Percentiles rank a stretch among this genome's conserved stretches.
These are phyloP conservation scores for Mycena kentingensis DNA, from an alignment of 768 basidiomycete genomes.

Conservation along the genomic window DNA sequence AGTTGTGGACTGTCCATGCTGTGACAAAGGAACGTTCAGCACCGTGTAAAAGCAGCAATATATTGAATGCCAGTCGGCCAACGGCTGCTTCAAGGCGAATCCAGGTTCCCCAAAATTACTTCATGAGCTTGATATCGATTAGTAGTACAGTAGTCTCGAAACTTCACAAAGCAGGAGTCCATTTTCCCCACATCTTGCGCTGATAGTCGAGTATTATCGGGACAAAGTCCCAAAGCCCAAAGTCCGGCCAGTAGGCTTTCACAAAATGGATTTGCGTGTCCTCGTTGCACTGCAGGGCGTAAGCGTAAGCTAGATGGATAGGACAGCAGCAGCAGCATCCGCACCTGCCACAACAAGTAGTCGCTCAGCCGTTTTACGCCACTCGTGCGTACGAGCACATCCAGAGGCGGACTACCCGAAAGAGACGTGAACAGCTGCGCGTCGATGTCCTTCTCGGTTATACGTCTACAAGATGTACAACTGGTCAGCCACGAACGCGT, in stretches of 20 bases:
- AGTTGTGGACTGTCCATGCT: too few species aligned
- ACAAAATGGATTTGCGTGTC: slow-evolving; percentile 87
- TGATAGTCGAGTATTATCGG: slow-evolving; percentile 91
- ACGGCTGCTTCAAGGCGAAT: too few species aligned
- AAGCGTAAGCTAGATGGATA: slow-evolving; percentile 1
- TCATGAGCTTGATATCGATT: too few species aligned
- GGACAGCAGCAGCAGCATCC: too few species aligned
- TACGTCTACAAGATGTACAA: slow-evolving; percentile 16
- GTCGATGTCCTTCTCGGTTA: slow-evolving; percentile 72
- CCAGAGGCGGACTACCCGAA: slow-evolving; percentile 75
- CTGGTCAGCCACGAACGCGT: background rate
- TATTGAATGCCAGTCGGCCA: too few species aligned
- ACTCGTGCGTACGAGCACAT: slow-evolving; percentile 88
- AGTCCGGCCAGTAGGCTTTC: slow-evolving; percentile 89
- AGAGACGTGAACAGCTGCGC: slow-evolving; percentile 64
- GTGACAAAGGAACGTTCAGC: too few species aligned
- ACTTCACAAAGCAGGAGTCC: too few species aligned
- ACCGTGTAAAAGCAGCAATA: too few species aligned
- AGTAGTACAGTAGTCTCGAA: too few species aligned
- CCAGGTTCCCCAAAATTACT: too few species aligned
- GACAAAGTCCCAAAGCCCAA: slow-evolving; percentile 82
- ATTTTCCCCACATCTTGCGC: slow-evolving; percentile 60
- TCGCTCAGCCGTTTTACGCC: slow-evolving; percentile 89
- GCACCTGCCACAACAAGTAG: slow-evolving; percentile 94
- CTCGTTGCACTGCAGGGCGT: slow-evolving; percentile 65